phyloP scores from a whole-genome alignment of 441 rosid species.

The Syzygium malaccense region DNA sequence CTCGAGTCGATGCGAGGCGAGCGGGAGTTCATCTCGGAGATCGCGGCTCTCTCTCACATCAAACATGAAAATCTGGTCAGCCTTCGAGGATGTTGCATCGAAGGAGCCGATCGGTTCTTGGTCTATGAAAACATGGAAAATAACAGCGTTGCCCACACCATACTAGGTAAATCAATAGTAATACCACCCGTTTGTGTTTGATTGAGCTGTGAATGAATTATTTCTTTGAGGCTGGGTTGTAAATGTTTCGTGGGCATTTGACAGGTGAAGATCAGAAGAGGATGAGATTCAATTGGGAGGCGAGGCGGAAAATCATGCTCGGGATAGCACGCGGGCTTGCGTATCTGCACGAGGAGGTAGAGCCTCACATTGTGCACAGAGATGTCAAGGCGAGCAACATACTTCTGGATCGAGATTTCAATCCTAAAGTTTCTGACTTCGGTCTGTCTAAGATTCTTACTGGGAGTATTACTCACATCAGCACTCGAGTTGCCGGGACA shows the following conservation, averaged over 20 bases:
- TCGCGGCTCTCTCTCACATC: slow-evolving; percentile 37
- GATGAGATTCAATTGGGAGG: slow-evolving; percentile 38
- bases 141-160: slow-evolving; percentile 33
- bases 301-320: slow-evolving; percentile 25
- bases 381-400: slow-evolving; percentile 55
- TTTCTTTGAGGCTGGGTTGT: neutral
- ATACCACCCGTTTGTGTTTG: neutral
- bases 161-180: slow-evolving; percentile 26
- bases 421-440: slow-evolving; percentile 53
- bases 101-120: slow-evolving; percentile 41
- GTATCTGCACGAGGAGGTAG: slow-evolving; percentile 44
- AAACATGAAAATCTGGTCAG: slow-evolving; percentile 49
- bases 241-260: neutral
- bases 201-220: neutral
- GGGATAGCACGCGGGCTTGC: slow-evolving; percentile 52
- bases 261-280: slow-evolving; percentile 39
- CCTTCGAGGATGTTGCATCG: slow-evolving; percentile 52
- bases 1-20: slow-evolving; percentile 56
- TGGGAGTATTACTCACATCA: slow-evolving; percentile 32
- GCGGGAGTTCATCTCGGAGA: slow-evolving; percentile 54
- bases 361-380: slow-evolving; percentile 46
- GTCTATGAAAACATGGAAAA: slow-evolving; percentile 61
- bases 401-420: slow-evolving; percentile 36
- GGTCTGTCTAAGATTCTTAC: slow-evolving; percentile 41
- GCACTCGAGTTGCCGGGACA: slow-evolving; percentile 56